A percentile compares a stretch with the other conserved stretches of the same genome.
Conservation (phyloP, 768 basidiomycete species). For the Nidula microcarpa region DNA sequence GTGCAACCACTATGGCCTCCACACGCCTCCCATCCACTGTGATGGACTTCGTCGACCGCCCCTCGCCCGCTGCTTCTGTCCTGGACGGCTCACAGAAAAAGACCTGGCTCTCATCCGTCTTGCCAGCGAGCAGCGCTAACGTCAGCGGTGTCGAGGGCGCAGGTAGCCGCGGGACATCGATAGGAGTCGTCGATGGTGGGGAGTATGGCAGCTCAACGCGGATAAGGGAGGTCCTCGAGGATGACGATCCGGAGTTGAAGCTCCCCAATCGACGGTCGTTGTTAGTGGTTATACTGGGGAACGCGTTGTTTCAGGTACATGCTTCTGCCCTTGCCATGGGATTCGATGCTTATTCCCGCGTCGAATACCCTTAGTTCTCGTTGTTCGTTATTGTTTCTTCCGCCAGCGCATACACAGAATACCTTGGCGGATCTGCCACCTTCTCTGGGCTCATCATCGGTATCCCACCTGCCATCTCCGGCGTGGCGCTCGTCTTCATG, state of each 20-base stretch:
- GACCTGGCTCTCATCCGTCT: no score
- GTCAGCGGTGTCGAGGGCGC: no score
- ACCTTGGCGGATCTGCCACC: constrained; percentile 61
- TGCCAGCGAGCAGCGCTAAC: no score
- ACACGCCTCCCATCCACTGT: no score
- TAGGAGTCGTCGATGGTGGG: no score
- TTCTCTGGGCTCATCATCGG: constrained; percentile 70
- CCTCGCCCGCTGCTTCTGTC: no score
- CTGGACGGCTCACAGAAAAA: no score
- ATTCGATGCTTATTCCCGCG: not conserved
- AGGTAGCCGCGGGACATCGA: no score
- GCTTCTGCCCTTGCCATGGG: not conserved
- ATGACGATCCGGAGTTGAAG: constrained; percentile 18
- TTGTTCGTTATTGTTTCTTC: constrained; percentile 73
- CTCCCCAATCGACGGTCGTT: constrained; percentile 21
- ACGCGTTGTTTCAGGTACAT: constrained; percentile 23
- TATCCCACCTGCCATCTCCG: constrained; percentile 62
- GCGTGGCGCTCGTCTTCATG: constrained; percentile 55
- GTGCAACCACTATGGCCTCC: no score
- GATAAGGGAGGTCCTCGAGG: not conserved
- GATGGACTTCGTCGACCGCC: no score
- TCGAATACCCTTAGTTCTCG: constrained; percentile 41
- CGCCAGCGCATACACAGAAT: constrained; percentile 56
- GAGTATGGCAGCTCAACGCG: no score
- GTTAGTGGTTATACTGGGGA: constrained; percentile 21